Evolutionary conservation across 2,329 filamentous ascomycete genomes (phyloP), one percentile per base, ranked within the genome.

Genomic region (Cryphonectria naterciae): DNA sequence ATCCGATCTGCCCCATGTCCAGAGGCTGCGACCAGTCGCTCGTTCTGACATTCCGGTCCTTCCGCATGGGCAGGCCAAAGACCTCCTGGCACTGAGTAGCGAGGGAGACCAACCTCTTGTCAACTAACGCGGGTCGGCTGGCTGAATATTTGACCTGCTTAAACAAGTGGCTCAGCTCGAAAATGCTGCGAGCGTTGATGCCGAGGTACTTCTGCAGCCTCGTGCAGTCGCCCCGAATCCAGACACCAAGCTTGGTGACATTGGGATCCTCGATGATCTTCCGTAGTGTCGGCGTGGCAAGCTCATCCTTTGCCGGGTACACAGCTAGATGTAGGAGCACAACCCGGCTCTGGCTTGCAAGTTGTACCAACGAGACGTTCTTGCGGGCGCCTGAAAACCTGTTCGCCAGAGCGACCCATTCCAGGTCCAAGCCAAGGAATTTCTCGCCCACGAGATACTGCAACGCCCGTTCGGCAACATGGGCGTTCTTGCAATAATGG

Each of bases 361-460:
- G 80, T 79, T 98, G 95, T 60, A 98, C 91, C 52, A 98, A 81
- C 0, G 93, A 95, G 8, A 97, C 88, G 72, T 94, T 93, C 67
- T 86, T 84, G 74, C 92, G 91, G 4, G 90, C 81, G 3, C 85
- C 83, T 2, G 85, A 78, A 10, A 74, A 75, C 28, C 78, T 83
- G 7, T 77, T 82, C 0, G 88, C 85, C 7, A 86, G 82, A 1
- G 83, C 74, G 67, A 89, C 85, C 95, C 95, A 98, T 82, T 98
- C 95, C 73, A 98, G 86, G 77, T 98, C 95, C 73, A 98, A 94
- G 0, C 95, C 95, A n/a, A 98, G 79, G 2, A 97, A 81, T 54
- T 88, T 84, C 76, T 96, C 89, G 37, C 86, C 75, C 54, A 90
- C 77, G 75, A 98, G 97, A 70, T 91, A 85, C 70, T 88, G 83